Base-by-base conservation (phyloP, 2,329 filamentous ascomycete species). In the Penicillium sp. region DNA sequence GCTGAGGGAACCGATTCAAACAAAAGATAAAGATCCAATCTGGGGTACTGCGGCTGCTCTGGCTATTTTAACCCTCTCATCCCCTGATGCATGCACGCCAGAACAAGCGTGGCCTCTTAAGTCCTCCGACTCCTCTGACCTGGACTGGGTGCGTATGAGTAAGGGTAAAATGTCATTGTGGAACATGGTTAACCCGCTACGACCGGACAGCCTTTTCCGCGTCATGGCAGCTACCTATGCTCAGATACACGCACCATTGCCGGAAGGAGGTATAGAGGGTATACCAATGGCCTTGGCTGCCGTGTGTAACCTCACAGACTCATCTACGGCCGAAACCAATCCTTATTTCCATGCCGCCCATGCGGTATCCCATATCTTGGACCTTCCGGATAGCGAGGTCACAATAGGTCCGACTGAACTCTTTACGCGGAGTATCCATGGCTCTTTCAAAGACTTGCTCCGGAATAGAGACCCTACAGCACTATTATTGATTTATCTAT, bases 401-500 rank as follows among this genome's bases (percentile, higher is more conserved):
- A 25, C 25, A 28, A 42, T 10, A 17, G 40, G 40, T 28, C 25
- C 6, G 9, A 28, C 16, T 17, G 16, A 42, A 17, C 16, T 16
- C 16, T 42, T 42, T 5, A 28, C 4, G 16, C 40, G 40, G 25
- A 42, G 40, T 26, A 42, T 42, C 10, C 9, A 42, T 42, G 25
- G 25, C 1, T 25, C 25, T n/a, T 42, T 42, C 5, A 25, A 42
- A 17, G 16, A 28, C 5, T 42, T 42, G 16, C 40, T 42, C 40
- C 25, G 35, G 12, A 16, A 48, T 4, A 75, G 53, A 12, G 75
- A 79, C 35, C 70, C 77, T 2, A 57, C 71, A 0, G 74, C 77
- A 1, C 68, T 79, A 0, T 40, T 78, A 47, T 36, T 79, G 35
- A 58, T 79, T 0, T 77, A 76, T 58, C 53, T 78, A 4, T 79